Evolutionary conservation across 2,329 filamentous ascomycete genomes (phyloP), one percentile per base, ranked within the genome.

Genomic region (Colletotrichum godetiae): DNA sequence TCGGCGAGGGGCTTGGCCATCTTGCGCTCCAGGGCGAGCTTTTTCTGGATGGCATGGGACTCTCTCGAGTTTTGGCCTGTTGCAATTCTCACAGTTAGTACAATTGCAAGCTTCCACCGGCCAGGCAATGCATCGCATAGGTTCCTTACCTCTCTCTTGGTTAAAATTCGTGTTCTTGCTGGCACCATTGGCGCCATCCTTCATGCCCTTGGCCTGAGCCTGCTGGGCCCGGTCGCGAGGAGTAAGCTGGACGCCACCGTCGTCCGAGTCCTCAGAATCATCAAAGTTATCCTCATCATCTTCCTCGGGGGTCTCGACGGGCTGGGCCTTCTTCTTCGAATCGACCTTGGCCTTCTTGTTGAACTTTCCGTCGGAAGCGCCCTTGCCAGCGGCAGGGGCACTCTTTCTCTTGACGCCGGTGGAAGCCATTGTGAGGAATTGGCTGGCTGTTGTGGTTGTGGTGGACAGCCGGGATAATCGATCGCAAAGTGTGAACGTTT

Each of bases 1-100:
- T 98, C 95, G 80, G 96, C 95, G 77, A 98, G 92, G 29, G 97
- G 97, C 85, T 98, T 98, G 56, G 94, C 92, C 49, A 94, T 92
- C 87, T 95, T 98, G 77, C 97, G 94, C 81, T 98, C 96, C 79
- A 92, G 93, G 29, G 92, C 93, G 63, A 98, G 87, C 75, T 93
- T 93, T 84, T 96, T 98, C 85, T 99, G 97, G 83, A 98, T 98
- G 62, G 92, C 92, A 82, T 98, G 97, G 27, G 95, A 92, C 87
- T 99, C 97, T 80, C 92, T 92, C 10, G 94, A 94, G 72, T 88
- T 94, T 82, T 90, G 86, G 63, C 83, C 92, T 91, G 73, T 67
- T 63, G 10, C 7, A 29, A 24, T 46, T 31, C 4, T 46, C 12
- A 15, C 10, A 15, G 53, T 67, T 8, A 74, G 58, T 33, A 24